Conservation (phyloP, 306 rosid species). For the Begonia masoniana region DNA sequence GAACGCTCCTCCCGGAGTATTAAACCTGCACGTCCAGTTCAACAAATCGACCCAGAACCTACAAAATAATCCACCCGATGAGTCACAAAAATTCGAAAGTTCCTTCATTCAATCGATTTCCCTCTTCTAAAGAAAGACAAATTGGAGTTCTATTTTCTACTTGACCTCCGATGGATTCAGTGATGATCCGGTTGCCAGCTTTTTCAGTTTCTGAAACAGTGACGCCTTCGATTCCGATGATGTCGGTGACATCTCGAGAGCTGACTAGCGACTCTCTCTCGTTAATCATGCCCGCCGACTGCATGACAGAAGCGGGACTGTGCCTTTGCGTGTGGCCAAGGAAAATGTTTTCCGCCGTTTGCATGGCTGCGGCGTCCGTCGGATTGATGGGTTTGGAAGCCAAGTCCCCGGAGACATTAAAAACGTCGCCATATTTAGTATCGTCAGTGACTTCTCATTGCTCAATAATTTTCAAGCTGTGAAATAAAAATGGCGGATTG, state of each 20-base stretch:
- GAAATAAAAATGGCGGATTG: too few species aligned
- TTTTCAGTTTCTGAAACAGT: slow-evolving; percentile 18
- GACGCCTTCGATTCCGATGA: slow-evolving; percentile 28
- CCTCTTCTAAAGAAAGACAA: not conserved
- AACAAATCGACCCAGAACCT: slow-evolving; percentile 39
- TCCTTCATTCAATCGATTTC: not conserved
- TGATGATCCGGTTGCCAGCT: slow-evolving; percentile 20
- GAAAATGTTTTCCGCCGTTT: slow-evolving; percentile 36
- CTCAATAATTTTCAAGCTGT: too few species aligned
- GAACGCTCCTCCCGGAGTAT: slow-evolving; percentile 15
- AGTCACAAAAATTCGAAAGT: too few species aligned
- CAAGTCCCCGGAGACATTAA: slow-evolving; percentile 41
- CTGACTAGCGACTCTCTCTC: slow-evolving; percentile 11
- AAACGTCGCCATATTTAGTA: slow-evolving; percentile 50
- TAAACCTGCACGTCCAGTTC: slow-evolving; percentile 28
- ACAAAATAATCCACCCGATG: not conserved
- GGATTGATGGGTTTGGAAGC: slow-evolving; percentile 33
- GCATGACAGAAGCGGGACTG: slow-evolving; percentile 53
- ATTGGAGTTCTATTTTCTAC: slow-evolving; percentile 1
- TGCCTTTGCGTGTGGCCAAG: slow-evolving; percentile 43
- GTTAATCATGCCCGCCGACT: slow-evolving; percentile 47
- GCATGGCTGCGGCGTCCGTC: slow-evolving; percentile 41
- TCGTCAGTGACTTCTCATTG: not conserved
- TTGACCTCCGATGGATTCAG: slow-evolving; percentile 31
- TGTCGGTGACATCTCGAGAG: slow-evolving; percentile 12